Percentiles rank a stretch among this genome's conserved stretches.
phyloP scores from a whole-genome alignment of 176 grass and related monocot genomes.

The Tillandsia leiboldiana region DNA sequence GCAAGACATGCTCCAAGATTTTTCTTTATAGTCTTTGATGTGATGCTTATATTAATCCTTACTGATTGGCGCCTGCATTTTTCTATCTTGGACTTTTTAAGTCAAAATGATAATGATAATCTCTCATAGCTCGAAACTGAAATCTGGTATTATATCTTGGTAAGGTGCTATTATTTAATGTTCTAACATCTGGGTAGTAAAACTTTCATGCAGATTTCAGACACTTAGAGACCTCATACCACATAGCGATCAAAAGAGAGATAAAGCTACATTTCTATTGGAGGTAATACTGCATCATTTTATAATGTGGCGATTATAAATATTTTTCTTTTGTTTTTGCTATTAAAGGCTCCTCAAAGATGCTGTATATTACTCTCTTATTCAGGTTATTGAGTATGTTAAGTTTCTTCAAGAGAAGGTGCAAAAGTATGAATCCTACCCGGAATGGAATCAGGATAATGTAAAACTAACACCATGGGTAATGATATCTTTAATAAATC shows the following conservation, averaged over 20 bases:
- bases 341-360: neutral
- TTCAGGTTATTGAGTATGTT: constrained; percentile 57
- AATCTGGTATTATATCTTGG: neutral
- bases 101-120: no score
- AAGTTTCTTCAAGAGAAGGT: constrained; percentile 67
- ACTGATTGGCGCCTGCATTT: no score
- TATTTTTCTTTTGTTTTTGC: neutral
- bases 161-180: neutral
- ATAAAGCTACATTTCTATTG: constrained; percentile 50
- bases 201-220: constrained; percentile 44
- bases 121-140: no score
- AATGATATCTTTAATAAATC: constrained; percentile 11
- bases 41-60: no score
- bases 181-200: neutral
- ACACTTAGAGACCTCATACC: constrained; percentile 62
- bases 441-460: constrained; percentile 43
- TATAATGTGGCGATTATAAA: neutral
- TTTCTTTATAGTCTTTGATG: no score
- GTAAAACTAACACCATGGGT: constrained; percentile 54
- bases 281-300: constrained; percentile 23
- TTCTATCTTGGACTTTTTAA: no score
- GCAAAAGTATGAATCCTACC: constrained; percentile 38
- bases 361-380: neutral
- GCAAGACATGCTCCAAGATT: no score
- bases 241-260: constrained; percentile 59